Evolutionary conservation across 2,329 filamentous ascomycete genomes (phyloP), one percentile per base, ranked within the genome.

Genomic region (Stachybotrys chlorohalonatus): DNA sequence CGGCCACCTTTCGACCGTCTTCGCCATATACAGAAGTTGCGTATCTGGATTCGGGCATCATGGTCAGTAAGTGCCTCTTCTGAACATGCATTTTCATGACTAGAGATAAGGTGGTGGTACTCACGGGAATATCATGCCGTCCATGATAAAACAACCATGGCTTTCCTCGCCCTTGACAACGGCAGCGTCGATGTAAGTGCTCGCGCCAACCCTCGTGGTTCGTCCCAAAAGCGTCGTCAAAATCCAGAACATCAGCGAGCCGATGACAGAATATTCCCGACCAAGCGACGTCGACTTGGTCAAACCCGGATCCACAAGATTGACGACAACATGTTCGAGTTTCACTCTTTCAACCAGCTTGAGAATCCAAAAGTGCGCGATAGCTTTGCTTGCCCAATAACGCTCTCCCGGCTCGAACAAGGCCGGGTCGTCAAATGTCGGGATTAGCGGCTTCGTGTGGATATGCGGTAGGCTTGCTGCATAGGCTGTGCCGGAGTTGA

Each of bases 311-410:
- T 65, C 58, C 17, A 59, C 52, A 24, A 51, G 46, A 53, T 63
- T 65, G 52, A 66, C 51, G 8, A 63, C 53, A 30, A 63, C 60
- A 17, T 65, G 60, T 9, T 57, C 53, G 7, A 56, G 32, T 11
- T 42, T 45, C n/a, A 64, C 54, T 7, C 17, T 11, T 16, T 57
- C 53, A 13, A 54, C 54, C 31, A 65, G 56, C 51, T 56, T 60
- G 15, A 42, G 47, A 11, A 56, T 16, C 11, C 55, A 54, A 39
- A 62, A 55, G 5, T 47, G 49, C 17, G 54, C 30, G 11, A 69
- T 54, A 8, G 63, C 50, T 52, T 68, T 68, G 2, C 59, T 49
- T 2, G 52, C 57, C 30, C 51, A 39, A 47, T 68, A 68, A 49
- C 54, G 57, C 1, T 46, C 7, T 11, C 57, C 1, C 11, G 9